Evolutionary conservation across 176 grass and related monocot genomes (phyloP), one percentile per base, ranked within the genome.

Genomic region (Elymus sibiricus): DNA sequence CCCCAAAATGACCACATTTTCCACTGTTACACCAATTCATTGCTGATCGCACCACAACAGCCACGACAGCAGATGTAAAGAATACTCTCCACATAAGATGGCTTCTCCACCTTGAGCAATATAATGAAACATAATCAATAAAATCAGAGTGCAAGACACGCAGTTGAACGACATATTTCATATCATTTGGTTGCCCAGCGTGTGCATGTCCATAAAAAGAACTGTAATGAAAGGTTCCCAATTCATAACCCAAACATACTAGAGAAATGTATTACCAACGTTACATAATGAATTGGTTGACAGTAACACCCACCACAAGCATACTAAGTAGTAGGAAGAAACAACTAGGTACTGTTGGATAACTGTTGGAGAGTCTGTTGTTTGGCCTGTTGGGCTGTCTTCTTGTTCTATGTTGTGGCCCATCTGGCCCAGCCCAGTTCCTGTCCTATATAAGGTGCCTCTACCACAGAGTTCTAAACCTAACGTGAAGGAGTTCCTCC

Each of bases 1-100:
- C 82, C 56, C 97, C 97, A 90, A 98, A 98, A 94, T 98, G 97
- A 77, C 97, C 97, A 78, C 97, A 98, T 59, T 95, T 98, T 60
- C 94, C 94, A 89, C 93, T 98, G 60, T 90, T 94, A 65, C 97
- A 98, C 97, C 97, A 98, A 81, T 84, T 90, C 97, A 98, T 98
- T 15, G 85, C 94, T 86, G 97, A 94, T 56, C 67, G 90, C 61
- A 98, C 94, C 86, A 98, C 97, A 84, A 98, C 94, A 77, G 94
- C 97, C 55, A 98, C 97, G 39, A 98, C 90, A 76, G 97, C 97
- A 90, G 97, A 98, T 73, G 97, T 98, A 90, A 98, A 98, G 86
- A 98, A 98, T 79, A 98, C 97, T 91, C 97, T 95, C 97, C 97
- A 98, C 97, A 98, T 98, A 82, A 98, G 91, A 84, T 98, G 97